Percentiles rank a stretch among this genome's conserved stretches.
Conservation (phyloP, 2,329 filamentous ascomycete species). For the Fusarium paranaense region DNA sequence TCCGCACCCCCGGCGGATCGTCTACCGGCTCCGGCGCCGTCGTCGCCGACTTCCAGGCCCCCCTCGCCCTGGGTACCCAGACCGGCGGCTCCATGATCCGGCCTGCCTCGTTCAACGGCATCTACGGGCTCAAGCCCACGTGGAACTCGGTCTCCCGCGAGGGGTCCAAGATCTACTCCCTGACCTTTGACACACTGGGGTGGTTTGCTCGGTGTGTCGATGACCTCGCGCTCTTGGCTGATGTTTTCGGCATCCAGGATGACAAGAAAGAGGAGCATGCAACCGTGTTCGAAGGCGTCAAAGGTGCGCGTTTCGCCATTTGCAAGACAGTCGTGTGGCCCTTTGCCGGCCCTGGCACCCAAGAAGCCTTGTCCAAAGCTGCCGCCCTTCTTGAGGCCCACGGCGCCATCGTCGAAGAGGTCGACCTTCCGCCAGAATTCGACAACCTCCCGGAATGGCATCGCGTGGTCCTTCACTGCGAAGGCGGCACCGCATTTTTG, state of each 20-base stretch:
- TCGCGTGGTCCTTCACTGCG: conserved; percentile 61
- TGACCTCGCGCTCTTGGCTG: conserved; percentile 69
- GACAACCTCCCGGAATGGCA: conserved; percentile 65
- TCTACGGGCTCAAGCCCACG: conserved; percentile 76
- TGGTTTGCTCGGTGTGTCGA: conserved; percentile 68
- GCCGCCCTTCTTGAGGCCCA: conserved; percentile 54
- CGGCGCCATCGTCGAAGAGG: conserved; percentile 68
- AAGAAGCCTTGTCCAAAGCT: conserved; percentile 56
- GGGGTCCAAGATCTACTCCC: conserved; percentile 69
- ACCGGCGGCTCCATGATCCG: conserved; percentile 74
- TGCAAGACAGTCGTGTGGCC: conserved; percentile 67
- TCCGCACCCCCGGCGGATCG: conserved; percentile 75
- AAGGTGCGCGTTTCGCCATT: conserved; percentile 66
- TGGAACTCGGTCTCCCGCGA: conserved; percentile 73
- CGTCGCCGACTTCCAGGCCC: conserved; percentile 73
- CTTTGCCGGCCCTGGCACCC: conserved; percentile 59
- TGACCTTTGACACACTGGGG: conserved; percentile 72
- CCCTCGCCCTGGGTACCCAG: conserved; percentile 73
- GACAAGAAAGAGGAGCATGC: conserved; percentile 50
- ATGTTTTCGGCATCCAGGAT: conserved; percentile 66
- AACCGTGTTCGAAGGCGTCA: conserved; percentile 50
- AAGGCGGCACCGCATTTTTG: conserved; percentile 66
- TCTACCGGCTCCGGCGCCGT: conserved; percentile 76
- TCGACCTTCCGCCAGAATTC: conserved; percentile 65
- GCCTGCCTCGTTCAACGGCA: conserved; percentile 73